Base-by-base conservation (phyloP, 2,329 filamentous ascomycete species). In the Phialocephala sp. region DNA sequence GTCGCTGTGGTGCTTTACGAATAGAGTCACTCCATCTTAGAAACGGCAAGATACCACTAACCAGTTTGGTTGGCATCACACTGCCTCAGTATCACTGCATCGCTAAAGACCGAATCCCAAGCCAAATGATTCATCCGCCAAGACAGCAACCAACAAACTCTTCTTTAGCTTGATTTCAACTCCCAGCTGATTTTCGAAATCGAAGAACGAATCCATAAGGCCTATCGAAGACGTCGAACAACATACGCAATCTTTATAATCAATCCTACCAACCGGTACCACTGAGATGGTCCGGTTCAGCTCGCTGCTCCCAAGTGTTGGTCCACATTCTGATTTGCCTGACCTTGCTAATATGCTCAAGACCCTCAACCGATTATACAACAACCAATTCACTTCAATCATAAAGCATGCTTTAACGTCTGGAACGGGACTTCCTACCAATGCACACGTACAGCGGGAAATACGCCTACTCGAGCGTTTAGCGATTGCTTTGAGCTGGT, bases 361-460 rank as follows among this genome's bases (percentile, higher is more conserved):
- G 50, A 54, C 22, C 24, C 18, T 54, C 50, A 35, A 15, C 18
- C 50, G 24, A 35, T 12, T 1, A 32, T 22, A 22, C 52, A 37
- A 43, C 36, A 43, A 27, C 15, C n/a, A 39, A 6, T 18, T 15
- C 36, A 43, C 12, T 36, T 35, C 22, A n/a, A 32, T 24, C 50
- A 35, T 32, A 32, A 32, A 27, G 24, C 24, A 54, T 32, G 22
- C 58, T 22, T 68, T 60, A 71, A 41, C 69, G 64, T 24, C 66
- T 63, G n/a, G 70, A 67, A 14, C 76, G 79, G 63, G 84, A 83
- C 69, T 89, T 89, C 68, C 82, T 81, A 59, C 87, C 87, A 70
- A 89, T 88, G 68, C 85, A 88, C 43, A 89, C 84, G 73, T 89
- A 89, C 83, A 89, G 73, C 52, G 85, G 85, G 66, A 89, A 89